These are phyloP conservation scores for Termitomyces heimii DNA, from an alignment of 768 basidiomycete genomes.

Conservation along the genomic window DNA sequence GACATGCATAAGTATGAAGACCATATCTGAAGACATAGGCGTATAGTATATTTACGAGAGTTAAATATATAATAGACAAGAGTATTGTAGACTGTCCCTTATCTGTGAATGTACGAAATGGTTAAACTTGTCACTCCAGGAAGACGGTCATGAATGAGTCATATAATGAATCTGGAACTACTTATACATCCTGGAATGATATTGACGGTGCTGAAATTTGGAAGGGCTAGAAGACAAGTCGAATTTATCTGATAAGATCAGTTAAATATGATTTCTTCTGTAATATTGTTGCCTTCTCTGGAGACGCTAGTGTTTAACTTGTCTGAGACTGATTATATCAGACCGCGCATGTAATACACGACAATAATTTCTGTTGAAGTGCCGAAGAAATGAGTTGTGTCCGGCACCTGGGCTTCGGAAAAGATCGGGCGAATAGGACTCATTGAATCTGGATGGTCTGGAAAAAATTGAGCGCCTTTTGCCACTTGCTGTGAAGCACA, in stretches of 20 bases:
- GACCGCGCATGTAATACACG: no score
- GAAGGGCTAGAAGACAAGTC: no score
- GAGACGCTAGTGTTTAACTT: neutral
- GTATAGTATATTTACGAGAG: neutral
- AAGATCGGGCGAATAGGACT: conserved; percentile 3
- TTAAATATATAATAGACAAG: neutral
- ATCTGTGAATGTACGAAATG: no score
- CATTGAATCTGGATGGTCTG: neutral
- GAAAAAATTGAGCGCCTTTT: conserved; percentile 7
- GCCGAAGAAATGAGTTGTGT: neutral
- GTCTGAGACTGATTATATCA: neutral
- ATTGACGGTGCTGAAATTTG: neutral
- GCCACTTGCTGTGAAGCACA: conserved; percentile 12
- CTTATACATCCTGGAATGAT: neutral
- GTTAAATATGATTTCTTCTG: no score
- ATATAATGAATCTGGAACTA: no score
- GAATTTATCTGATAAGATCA: no score
- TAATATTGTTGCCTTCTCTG: neutral
- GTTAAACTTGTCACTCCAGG: no score
- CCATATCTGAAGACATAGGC: neutral
- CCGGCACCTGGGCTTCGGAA: neutral
- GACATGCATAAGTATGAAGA: neutral
- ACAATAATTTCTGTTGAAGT: neutral
- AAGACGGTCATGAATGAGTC: no score
- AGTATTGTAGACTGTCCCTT: neutral